These are phyloP conservation scores for Pulveroboletus frians DNA, from an alignment of 768 basidiomycete species.

Conservation along the genomic window DNA sequence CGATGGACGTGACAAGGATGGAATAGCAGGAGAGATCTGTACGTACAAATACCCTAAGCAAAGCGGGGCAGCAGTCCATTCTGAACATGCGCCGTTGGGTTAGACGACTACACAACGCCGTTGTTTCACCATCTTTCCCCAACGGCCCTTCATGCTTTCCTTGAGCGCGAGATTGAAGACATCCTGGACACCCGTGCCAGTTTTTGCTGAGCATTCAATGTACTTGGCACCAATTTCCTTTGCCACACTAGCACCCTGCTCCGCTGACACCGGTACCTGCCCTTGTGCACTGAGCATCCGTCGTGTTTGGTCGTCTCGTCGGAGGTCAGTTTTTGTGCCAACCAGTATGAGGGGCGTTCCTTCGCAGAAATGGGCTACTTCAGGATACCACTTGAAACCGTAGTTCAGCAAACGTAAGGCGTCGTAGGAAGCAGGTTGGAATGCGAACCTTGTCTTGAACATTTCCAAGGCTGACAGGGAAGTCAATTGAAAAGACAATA, in stretches of 20 bases:
- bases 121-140: constrained; percentile 67
- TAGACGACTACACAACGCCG: constrained; percentile 64
- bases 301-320: constrained; percentile 79
- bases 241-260: constrained; percentile 82
- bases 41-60: constrained; percentile 27
- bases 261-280: constrained; percentile 69
- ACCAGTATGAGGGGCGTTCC: constrained; percentile 87
- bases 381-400: constrained; percentile 74
- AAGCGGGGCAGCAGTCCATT: constrained; percentile 7
- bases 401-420: constrained; percentile 7
- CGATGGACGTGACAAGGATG: constrained; percentile 11
- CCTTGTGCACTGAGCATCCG: constrained; percentile 90
- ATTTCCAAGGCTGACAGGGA: constrained; percentile 85
- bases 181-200: constrained; percentile 83
- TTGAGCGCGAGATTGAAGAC: constrained; percentile 86
- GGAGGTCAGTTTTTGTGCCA: constrained; percentile 90
- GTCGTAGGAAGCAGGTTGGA: not conserved
- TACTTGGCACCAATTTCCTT: constrained; percentile 92
- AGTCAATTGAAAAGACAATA: constrained; percentile 92
- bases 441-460: constrained; percentile 77
- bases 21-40: constrained; percentile 27
- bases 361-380: constrained; percentile 90
- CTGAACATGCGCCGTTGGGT: constrained; percentile 7
- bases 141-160: constrained; percentile 80
- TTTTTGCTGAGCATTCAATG: constrained; percentile 91